Percentiles rank a stretch among this genome's conserved stretches.
These are phyloP conservation scores for Puccinia horiana DNA, from an alignment of 1,284 basidiomycete genomes.

Conservation along the genomic window DNA sequence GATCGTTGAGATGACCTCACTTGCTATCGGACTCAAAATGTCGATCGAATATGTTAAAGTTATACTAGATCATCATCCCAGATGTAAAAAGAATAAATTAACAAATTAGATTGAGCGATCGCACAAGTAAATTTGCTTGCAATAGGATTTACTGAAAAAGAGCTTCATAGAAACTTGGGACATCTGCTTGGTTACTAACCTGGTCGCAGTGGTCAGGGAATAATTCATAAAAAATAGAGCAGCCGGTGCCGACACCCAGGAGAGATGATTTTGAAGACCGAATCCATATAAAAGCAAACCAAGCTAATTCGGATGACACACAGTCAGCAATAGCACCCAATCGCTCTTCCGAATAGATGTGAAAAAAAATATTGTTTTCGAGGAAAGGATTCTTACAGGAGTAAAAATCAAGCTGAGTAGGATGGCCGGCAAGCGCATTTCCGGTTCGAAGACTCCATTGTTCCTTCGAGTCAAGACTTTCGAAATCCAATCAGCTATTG, in stretches of 20 bases:
- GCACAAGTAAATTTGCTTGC: background rate
- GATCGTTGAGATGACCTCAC: background rate
- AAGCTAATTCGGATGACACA: background rate
- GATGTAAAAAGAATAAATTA: too few relatives aligned
- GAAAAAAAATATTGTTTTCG: too few relatives aligned
- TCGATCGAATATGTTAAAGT: background rate
- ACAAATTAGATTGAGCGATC: background rate
- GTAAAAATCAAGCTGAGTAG: background rate
- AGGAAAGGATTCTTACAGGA: slow-evolving; percentile 8
- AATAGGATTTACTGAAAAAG: background rate
- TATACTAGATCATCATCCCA: background rate
- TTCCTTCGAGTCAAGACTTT: background rate
- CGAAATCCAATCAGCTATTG: background rate
- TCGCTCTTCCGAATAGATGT: too few relatives aligned
- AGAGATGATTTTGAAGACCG: background rate
- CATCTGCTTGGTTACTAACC: background rate
- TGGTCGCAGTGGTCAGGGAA: background rate
- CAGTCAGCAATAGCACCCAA: background rate
- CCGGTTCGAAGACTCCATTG: slow-evolving; percentile 8
- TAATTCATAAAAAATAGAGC: background rate
- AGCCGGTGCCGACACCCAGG: background rate
- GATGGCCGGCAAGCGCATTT: background rate
- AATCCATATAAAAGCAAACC: background rate
- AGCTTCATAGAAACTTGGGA: background rate
- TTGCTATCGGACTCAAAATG: slow-evolving; percentile 6